Base-by-base conservation (phyloP, 345 rosid genomes). In the Arabidopsis arenosa region DNA sequence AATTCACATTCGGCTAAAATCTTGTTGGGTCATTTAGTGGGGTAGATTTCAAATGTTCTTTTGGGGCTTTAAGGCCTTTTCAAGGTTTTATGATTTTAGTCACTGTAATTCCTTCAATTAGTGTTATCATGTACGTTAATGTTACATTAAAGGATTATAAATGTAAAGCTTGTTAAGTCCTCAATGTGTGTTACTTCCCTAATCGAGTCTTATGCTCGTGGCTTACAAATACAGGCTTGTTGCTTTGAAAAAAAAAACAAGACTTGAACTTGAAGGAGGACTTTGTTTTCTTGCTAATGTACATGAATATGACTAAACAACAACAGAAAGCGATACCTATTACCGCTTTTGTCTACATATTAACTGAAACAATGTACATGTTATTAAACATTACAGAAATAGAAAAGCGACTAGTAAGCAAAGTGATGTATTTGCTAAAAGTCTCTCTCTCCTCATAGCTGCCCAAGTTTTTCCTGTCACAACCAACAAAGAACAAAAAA, bases 391-490 rank as follows among this genome's bases (percentile, higher is more conserved):
- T 39, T 64, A 65, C 66, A 64, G 10, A 35, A 21, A 63, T 10
- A 10, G 23, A 43, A 30, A 35, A 71, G 26, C 39, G 48, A 56
- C 67, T 36, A 26, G 58, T 54, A 77, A 28, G 48, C 33, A 66
- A 6, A 55, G 9, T 14, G 57, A 41, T 32, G 36, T 26, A 17
- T 49, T 57, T 75, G 79, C 36, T 51, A 53, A 53, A 60, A 18
- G 40, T 68, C 63, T 51, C 28, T 66, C 39, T 15, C 40, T 43
- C 45, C 84, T 82, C 87, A 93, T 59, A 73, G 84, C 70, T 89
- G 96, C 36, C 96, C 96, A 71, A 93, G 81, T 67, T 81, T 89
- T 74, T 93, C 98, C 96, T 93, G 91, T 83, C 61, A 62, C 23
- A 68, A 66, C 65, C 74, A 44, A 80, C 64, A 53, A 23, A 63